Conservation (phyloP, 495 filamentous ascomycete genomes). For the Trichocladium uniseriatum region DNA sequence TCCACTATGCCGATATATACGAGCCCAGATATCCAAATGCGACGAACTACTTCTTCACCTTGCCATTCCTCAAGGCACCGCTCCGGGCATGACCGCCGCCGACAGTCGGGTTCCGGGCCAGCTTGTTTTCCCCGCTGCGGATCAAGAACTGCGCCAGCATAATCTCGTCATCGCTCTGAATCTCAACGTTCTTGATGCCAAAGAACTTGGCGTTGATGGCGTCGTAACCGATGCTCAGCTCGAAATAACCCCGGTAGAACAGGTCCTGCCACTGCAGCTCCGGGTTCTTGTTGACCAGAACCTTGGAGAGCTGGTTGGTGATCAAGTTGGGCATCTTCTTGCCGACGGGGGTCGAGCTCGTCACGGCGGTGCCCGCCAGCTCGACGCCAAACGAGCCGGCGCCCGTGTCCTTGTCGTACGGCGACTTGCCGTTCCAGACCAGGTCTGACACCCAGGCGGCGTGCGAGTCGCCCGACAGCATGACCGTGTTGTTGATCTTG, state of each 20-base stretch:
- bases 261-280: constrained; percentile 61
- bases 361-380: constrained; percentile 56
- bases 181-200: constrained; percentile 32
- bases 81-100: constrained; percentile 32
- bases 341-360: constrained; percentile 41
- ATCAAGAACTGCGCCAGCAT: constrained; percentile 53
- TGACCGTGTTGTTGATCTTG: constrained; percentile 56
- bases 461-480: constrained; percentile 57
- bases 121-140: constrained; percentile 40
- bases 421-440: constrained; percentile 39
- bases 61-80: constrained; percentile 11
- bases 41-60: not conserved
- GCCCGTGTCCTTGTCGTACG: constrained; percentile 48
- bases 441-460: constrained; percentile 56
- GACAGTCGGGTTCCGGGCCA: constrained; percentile 20
- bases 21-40: no score
- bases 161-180: constrained; percentile 44
- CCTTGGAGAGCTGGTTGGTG: constrained; percentile 16
- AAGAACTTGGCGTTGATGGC: constrained; percentile 44
- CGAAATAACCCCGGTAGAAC: constrained; percentile 58
- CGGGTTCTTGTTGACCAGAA: constrained; percentile 41
- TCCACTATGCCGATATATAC: no score
- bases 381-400: constrained; percentile 54
- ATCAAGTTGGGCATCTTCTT: constrained; percentile 29
- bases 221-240: constrained; percentile 42